Evolutionary conservation across 306 rosid species (phyloP).

Genomic region (cucumber (Cucumis sativus)): DNA sequence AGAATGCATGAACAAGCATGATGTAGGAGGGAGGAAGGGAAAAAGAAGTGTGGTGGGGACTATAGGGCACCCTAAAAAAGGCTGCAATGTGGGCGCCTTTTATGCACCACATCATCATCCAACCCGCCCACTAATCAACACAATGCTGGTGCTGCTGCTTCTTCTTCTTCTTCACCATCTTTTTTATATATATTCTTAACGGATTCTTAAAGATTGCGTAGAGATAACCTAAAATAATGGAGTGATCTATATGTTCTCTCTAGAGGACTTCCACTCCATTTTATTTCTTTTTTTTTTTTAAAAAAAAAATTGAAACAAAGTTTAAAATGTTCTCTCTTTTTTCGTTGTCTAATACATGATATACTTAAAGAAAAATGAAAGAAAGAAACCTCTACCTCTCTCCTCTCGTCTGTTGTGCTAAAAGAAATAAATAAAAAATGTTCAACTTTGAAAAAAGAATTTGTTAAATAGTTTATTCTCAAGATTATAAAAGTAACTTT

Average conservation of each 20-base stretch:
- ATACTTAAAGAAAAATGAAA: no score
- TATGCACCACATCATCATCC: neutral
- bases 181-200: no score
- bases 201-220: no score
- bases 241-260: no score
- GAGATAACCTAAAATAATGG: no score
- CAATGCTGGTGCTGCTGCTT: neutral
- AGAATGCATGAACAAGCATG: neutral
- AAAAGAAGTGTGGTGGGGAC: slow-evolving; percentile 6
- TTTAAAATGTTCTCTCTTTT: no score
- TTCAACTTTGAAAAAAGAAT: neutral
- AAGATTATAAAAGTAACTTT: neutral
- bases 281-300: no score
- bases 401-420: no score
- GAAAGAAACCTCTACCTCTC: no score
- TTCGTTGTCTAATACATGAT: no score
- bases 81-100: slow-evolving; percentile 1
- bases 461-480: neutral
- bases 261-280: no score
- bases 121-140: neutral
- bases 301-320: no score
- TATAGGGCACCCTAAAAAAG: neutral
- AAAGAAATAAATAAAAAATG: neutral
- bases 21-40: neutral
- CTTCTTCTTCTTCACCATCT: neutral